These are phyloP conservation scores for Collybia sordida DNA, from an alignment of 768 basidiomycete genomes.

Conservation along the genomic window DNA sequence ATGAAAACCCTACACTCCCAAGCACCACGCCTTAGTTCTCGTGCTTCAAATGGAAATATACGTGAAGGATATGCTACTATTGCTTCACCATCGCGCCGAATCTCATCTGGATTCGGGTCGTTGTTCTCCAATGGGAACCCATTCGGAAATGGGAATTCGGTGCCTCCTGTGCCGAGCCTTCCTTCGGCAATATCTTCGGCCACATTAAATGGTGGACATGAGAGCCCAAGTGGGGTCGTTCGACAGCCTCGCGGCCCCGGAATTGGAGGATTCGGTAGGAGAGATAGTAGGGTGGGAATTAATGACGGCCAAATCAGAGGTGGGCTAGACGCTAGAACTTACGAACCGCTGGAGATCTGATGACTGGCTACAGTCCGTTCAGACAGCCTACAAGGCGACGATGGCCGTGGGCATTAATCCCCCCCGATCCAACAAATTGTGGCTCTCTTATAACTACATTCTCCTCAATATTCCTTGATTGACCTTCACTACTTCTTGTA, in stretches of 20 bases:
- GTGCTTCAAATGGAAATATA: slow-evolving; percentile 87
- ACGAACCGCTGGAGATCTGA: slow-evolving; percentile 87
- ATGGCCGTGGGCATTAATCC: slow-evolving; percentile 38
- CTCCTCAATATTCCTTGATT: slow-evolving; percentile 16
- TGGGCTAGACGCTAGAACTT: slow-evolving; percentile 81
- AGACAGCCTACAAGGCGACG: slow-evolving; percentile 45
- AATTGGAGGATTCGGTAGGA: slow-evolving; percentile 66
- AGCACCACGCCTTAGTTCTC: slow-evolving; percentile 75
- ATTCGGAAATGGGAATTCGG: slow-evolving; percentile 36
- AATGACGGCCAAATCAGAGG: slow-evolving; percentile 54
- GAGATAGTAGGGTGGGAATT: slow-evolving; percentile 56
- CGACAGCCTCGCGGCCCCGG: slow-evolving; percentile 88
- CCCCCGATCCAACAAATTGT: slow-evolving; percentile 7
- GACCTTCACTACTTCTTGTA: slow-evolving; percentile 22
- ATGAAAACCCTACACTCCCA: slow-evolving; percentile 84
- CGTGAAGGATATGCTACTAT: slow-evolving; percentile 86
- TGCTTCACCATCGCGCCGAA: slow-evolving; percentile 76
- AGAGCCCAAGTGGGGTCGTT: slow-evolving; percentile 56
- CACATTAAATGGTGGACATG: slow-evolving; percentile 44
- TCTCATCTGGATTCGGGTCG: slow-evolving; percentile 69
- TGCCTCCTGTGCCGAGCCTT: slow-evolving; percentile 81
- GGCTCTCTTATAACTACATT: slow-evolving; percentile 15
- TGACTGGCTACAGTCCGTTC: slow-evolving; percentile 36
- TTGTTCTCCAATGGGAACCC: slow-evolving; percentile 59
- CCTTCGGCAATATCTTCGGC: slow-evolving; percentile 55